Base-by-base conservation (phyloP, 306 rosid species). In the Begonia fuchsioides region DNA sequence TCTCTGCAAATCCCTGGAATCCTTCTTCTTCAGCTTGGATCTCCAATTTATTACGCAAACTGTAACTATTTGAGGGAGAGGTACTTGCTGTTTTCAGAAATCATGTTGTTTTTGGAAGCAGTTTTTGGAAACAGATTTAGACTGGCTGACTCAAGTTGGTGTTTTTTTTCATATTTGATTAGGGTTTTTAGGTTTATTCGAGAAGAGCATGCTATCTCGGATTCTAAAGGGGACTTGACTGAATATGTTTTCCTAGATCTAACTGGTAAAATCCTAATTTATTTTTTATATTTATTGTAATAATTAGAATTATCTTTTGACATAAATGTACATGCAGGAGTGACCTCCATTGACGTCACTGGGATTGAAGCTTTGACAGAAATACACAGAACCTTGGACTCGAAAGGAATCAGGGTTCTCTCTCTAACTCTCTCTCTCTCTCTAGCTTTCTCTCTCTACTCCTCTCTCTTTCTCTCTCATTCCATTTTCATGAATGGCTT, bases 21-120 rank as follows among this genome's bases (percentile, higher is more conserved):
- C 52, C 43, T 81, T 9, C 49, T 79, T 55, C 39, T 90, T 14
- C 92, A 84, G 49, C 69, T 84, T 17, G 95, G 97, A 54, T 90
- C 97, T 38, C 97, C 97, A 15, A 19, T 90, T 66, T 90, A 81
- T 68, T 90, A 70, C 69, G 79, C 95, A 49, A 90, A 81, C 59
- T 18, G 75, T 39, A 51, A 64, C 18, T 90, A 90, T 11, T 13
- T 90, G 6, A 79, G 74, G 59, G 95, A 90, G 63, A 90, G 97
- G n/a, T n/a, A n/a, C n/a, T n/a, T 88, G 55, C 35, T 26, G 8
- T 26, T 26, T 26, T 26, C n/a, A 26, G 35, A 26, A 26, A 26
- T 26, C 35, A 26, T 26, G 8, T 4, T 26, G 35, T 26, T 26
- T 26, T 26, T 26, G 35, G 35, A 26, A 26, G 35, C 35, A 26